Evolutionary conservation across 352 stramenopile species (phyloP), one percentile per base, ranked within the genome.

Genomic region (Pythium dissotocum): DNA sequence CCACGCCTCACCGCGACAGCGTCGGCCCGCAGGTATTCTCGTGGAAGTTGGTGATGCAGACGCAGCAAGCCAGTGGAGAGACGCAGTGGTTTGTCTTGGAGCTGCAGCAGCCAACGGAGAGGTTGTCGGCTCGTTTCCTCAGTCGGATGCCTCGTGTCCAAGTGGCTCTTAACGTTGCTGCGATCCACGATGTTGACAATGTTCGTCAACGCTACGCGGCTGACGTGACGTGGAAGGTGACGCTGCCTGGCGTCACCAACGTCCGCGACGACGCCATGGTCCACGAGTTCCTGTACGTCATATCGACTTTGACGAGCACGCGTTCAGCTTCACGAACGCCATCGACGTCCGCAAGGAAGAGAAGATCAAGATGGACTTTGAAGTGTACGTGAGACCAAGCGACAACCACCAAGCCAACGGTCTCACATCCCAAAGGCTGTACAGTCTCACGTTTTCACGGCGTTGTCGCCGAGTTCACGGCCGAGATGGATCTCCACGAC

Each of bases 401-500:
- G 21, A 24, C 21, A 24, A 24, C 21, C 21, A 24, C 21, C 21
- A 24, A 24, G 21, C 21, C 21, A 24, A 24, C 21, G 21, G 21
- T 24, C 21, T 24, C 21, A 24, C 21, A 24, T 24, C 21, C 35
- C 35, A 6, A 40, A 10, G 9, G 6, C 14, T 49, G 40, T 49
- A 8, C 21, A 24, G 21, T 12, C 44, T 52, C 10, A 21, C 6
- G 2, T 52, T 52, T 5, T 26, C 18, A 9, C 44, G 44, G 44
- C 21, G 44, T 52, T 1, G 44, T 52, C n/a, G 44, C 44, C 18
- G 44, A 52, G 21, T 52, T 52, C 44, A 52, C 44, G 5, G 44
- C 44, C 7, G 75, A 87, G 40, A 85, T 87, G 77, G 72, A 69
- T 0, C 52, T 85, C 16, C 72, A 76, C 28, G 75, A 67, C 32